Evolutionary conservation across 441 rosid species (phyloP), one percentile per base, ranked within the genome.

Genomic region (Adansonia rubrostipa): DNA sequence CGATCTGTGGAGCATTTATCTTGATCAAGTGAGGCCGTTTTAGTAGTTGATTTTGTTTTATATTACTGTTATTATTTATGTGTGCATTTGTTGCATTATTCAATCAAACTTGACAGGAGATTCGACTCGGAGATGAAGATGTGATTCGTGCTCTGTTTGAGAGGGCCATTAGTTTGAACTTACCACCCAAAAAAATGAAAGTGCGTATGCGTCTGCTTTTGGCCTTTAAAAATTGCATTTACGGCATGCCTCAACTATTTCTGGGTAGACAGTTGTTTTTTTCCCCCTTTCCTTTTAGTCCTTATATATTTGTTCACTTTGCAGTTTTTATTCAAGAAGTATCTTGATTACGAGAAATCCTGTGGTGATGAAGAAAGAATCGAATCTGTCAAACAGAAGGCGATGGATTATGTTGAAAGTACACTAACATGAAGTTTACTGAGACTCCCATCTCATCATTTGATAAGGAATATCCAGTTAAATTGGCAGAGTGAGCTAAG

Each of bases 281-380:
- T 11, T 19, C 36, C 1, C 14, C 40, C 4, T 71, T 63, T 50
- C n/a, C 44, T 20, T 67, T 40, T 13, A 4, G 44, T 78, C 64
- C 82, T 78, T 62, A 74, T 33, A 9, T 5, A 57, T 42, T 14
- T 74, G n/a, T 3, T 81, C 28, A 1, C 50, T 73, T 77, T 84
- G 78, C 93, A 96, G 99, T 96, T 93, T 84, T 84, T 96, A 81
- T 96, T 94, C 87, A 94, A 91, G 89, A 94, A 94, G 86, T 96
- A 88, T 82, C 90, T 94, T 0, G 90, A 85, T 82, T 93, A 81
- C 33, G 99, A 96, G 86, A 93, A 86, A 83, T 83, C 90, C 33
- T 45, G 3, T 17, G 97, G 93, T 3, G 93, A 91, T 15, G 93
- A 88, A 56, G 92, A 85, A 83, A 85, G 86, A 72, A 81, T 90